Evolutionary conservation across 2,329 filamentous ascomycete species (phyloP).

Genomic region (Verticillium albo-atrum): DNA sequence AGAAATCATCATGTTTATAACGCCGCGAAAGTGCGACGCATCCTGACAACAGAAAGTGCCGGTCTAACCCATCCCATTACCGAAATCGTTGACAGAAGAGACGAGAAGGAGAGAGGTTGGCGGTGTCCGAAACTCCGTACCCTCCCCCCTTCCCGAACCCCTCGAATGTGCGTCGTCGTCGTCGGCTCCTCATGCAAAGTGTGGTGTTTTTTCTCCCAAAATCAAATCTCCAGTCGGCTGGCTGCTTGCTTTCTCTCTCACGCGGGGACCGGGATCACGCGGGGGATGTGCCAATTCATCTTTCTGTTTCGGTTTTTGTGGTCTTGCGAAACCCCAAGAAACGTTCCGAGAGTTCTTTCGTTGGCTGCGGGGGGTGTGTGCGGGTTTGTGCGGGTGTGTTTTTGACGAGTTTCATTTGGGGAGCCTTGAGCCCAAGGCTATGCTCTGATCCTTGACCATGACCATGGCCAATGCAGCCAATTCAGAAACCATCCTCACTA

Average conservation of each 20-base stretch:
- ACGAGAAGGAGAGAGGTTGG: neutral
- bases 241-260: neutral
- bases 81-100: neutral
- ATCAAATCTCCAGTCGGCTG: neutral
- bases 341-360: neutral
- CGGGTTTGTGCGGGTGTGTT: conserved; percentile 1
- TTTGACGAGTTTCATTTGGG: conserved; percentile 50
- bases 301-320: neutral
- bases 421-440: conserved; percentile 48
- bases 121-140: neutral
- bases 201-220: neutral
- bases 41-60: neutral
- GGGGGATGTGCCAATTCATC: neutral
- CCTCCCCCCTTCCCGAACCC: neutral
- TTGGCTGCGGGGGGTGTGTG: neutral
- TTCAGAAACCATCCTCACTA: conserved; percentile 58
- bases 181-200: neutral
- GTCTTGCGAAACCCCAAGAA: neutral
- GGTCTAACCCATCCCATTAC: neutral
- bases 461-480: conserved; percentile 55
- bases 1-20: neutral
- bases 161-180: neutral
- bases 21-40: neutral
- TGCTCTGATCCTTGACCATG: conserved; percentile 52
- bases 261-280: neutral